Base-by-base conservation (phyloP, 192 early-diverging fungal genomes). In the Podila epigama region DNA sequence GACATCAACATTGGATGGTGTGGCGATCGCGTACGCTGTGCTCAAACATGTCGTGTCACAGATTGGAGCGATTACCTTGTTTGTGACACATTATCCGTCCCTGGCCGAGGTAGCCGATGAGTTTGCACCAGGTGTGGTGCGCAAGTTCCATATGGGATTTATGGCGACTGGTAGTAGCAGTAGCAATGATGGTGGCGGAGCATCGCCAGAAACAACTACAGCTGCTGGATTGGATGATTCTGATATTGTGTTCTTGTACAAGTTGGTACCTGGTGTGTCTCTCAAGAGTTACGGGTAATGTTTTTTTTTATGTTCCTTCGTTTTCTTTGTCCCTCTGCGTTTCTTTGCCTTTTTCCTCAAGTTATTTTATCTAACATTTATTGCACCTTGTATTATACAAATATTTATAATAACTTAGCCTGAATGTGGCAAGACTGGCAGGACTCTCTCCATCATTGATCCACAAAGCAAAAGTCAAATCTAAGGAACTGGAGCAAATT, bases 71-170 rank as follows among this genome's bases (percentile, higher is more conserved):
- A 83, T 88, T 11, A 83, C 80, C 1, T 51, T 95, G 28, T 96
- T 96, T 83, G 91, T 93, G 20, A 94, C 94, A 0, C 94, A 96
- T 75, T 94, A 91, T 63, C 89, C 93, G 15, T 88, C 88, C 4
- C 68, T 96, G 8, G 85, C 83, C 0, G 60, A 68, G n/a, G 56
- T 86, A 12, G 84, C 70, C 3, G 52, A 65, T 1, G 56, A 80
- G 51, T 83, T 71, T 29, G 66, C 81, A 1, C 53, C 59, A 2
- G 58, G 59, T 1, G 54, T 79, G 20, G 52, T 72, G 3, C 32
- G 57, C 32, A 87, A 83, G 39, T 75, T 58, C 16, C 82, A 84
- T 56, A 90, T 90, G 86, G 82, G 80, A 16, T 89, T 83, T 48
- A 64, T 88, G 39, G 86, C 84, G 22, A 60, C 75, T 10, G 63